Percentiles rank a stretch among this genome's conserved stretches.
These are phyloP conservation scores for Aspergillus sclerotiicarbonarius DNA, from an alignment of 495 filamentous ascomycete species.

Conservation along the genomic window DNA sequence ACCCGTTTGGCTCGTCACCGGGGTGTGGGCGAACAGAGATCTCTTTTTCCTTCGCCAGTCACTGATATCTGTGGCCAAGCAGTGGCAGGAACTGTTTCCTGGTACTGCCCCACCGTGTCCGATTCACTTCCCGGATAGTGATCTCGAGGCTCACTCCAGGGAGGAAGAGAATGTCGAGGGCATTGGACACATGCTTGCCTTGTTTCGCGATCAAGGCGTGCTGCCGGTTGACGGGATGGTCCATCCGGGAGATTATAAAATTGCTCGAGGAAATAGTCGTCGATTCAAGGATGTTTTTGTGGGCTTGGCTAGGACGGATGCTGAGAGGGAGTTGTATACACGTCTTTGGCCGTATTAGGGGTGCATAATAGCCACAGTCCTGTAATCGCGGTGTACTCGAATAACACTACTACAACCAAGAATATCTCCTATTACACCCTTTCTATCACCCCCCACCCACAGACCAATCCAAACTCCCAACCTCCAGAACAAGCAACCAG, in stretches of 20 bases:
- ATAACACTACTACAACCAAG: too few relatives aligned
- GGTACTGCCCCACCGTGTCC: conserved; percentile 25
- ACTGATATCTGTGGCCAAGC: conserved; percentile 21
- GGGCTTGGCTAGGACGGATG: conserved; percentile 23
- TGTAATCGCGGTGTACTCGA: too few relatives aligned
- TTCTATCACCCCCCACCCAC: too few relatives aligned
- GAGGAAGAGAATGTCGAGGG: conserved; percentile 30
- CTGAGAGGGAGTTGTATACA: conserved; percentile 23
- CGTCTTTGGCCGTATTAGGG: conserved; percentile 40
- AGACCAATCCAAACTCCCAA: too few relatives aligned
- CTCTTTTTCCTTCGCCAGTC: conserved; percentile 37
- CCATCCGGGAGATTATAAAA: conserved; percentile 22
- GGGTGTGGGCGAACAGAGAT: conserved; percentile 32
- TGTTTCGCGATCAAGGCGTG: conserved; percentile 27
- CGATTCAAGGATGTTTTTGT: conserved; percentile 29
- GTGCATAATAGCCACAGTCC: too few relatives aligned
- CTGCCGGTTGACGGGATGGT: conserved; percentile 33
- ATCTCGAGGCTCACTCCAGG: conserved; percentile 25
- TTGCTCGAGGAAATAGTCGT: conserved; percentile 14
- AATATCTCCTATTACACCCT: too few relatives aligned
- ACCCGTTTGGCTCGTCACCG: conserved; percentile 31
- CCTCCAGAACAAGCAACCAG: too few relatives aligned
- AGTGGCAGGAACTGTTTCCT: conserved; percentile 31
- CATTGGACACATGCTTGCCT: conserved; percentile 22
- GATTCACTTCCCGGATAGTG: conserved; percentile 30